A percentile compares a stretch with the other conserved stretches of the same genome.
Evolutionary conservation across 75 land plant genomes (phyloP).

Genomic region (Pinus tabuliformis): DNA sequence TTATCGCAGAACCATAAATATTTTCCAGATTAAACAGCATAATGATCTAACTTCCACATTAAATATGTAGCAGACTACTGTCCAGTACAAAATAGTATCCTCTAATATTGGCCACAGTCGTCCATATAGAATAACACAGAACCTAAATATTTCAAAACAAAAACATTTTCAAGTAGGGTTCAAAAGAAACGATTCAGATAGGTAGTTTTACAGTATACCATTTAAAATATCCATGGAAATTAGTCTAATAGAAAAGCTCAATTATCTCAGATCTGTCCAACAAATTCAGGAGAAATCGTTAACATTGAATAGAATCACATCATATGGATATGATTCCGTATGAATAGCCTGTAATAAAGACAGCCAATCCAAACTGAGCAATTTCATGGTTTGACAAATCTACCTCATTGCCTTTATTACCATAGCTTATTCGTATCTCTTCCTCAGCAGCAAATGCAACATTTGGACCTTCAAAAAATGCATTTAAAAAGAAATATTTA

Average conservation of each 20-base stretch:
- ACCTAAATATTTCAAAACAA: neutral
- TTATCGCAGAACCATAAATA: too few relatives aligned
- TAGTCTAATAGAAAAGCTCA: too few relatives aligned
- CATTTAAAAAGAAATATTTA: neutral
- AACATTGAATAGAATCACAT: neutral
- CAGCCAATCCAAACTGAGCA: neutral
- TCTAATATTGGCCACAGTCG: neutral
- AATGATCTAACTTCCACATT: too few relatives aligned
- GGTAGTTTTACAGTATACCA: neutral
- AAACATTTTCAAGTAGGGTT: neutral
- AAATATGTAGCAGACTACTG: too few relatives aligned
- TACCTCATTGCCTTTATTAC: slow-evolving; percentile 98
- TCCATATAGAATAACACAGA: neutral
- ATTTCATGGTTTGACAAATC: neutral
- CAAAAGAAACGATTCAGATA: neutral
- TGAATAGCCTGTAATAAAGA: neutral
- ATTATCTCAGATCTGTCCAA: too few relatives aligned
- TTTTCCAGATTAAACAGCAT: too few relatives aligned
- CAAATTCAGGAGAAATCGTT: too few relatives aligned
- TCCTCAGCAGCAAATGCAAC: slow-evolving; percentile 18
- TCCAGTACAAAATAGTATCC: too few relatives aligned
- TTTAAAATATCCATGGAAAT: neutral
- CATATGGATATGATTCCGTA: neutral
- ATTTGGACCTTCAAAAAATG: slow-evolving; percentile 1
- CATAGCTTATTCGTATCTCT: slow-evolving; percentile 87